These are phyloP conservation scores for Backusella luteola DNA, from an alignment of 192 early-diverging fungal species.

Conservation along the genomic window DNA sequence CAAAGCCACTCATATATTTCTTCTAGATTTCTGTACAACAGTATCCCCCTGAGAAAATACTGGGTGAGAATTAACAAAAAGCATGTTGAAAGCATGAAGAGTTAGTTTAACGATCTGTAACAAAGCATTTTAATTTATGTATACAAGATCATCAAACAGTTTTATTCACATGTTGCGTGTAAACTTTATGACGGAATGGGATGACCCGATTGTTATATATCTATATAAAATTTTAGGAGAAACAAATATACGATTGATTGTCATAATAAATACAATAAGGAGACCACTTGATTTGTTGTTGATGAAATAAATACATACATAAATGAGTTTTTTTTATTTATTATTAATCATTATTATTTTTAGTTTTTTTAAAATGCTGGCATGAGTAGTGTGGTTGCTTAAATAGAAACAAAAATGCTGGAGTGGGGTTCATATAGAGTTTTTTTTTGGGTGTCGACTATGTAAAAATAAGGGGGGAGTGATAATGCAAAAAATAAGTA, in stretches of 20 bases:
- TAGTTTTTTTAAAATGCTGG: background rate
- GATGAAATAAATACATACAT: background rate
- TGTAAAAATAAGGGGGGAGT: background rate
- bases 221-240: too few relatives aligned
- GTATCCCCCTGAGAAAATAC: background rate
- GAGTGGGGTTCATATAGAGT: background rate
- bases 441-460: conserved; percentile 1
- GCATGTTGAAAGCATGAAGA: background rate
- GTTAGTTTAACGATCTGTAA: background rate
- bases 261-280: background rate
- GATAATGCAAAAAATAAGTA: background rate
- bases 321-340: background rate
- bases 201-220: background rate
- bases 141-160: background rate
- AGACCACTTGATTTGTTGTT: background rate
- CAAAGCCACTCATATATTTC: too few relatives aligned
- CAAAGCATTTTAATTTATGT: background rate
- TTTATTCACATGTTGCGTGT: background rate
- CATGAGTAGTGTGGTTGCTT: background rate
- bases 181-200: background rate
- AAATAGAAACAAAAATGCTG: background rate
- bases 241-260: background rate
- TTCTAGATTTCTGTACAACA: background rate
- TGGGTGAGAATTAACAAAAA: background rate
- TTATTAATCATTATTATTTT: background rate